These are phyloP conservation scores for Pseudogymnoascus sp. DNA, from an alignment of 2,329 filamentous ascomycete species.

Conservation along the genomic window DNA sequence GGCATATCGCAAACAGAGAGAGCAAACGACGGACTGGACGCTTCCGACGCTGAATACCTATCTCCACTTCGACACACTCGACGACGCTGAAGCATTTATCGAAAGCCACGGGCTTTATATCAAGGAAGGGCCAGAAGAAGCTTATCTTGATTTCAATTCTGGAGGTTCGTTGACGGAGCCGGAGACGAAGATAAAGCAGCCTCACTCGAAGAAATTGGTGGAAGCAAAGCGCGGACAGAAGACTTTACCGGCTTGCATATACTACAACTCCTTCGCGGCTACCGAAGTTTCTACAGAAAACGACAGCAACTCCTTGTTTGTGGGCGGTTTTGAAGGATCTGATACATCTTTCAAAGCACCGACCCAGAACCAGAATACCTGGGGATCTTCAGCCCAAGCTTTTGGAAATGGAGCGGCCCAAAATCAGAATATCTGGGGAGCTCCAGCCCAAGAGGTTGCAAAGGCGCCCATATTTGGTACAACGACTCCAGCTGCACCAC, in stretches of 20 bases:
- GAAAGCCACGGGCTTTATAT: slow-evolving; percentile 51
- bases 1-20: slow-evolving; percentile 49
- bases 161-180: slow-evolving; percentile 27
- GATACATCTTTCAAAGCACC: neutral
- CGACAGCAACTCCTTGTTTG: slow-evolving; percentile 10
- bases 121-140: slow-evolving; percentile 32
- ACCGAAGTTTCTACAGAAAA: neutral
- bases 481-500: neutral
- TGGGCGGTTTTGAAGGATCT: slow-evolving; percentile 2
- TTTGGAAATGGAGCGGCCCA: neutral
- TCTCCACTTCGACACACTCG: slow-evolving; percentile 59
- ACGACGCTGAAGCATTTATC: slow-evolving; percentile 59
- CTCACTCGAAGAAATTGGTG: slow-evolving; percentile 49
- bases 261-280: slow-evolving; percentile 45
- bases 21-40: slow-evolving; percentile 53
- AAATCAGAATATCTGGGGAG: neutral
- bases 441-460: neutral
- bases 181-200: slow-evolving; percentile 45
- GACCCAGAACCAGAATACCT: neutral
- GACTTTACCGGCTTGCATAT: slow-evolving; percentile 48
- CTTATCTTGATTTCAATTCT: slow-evolving; percentile 26
- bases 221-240: slow-evolving; percentile 50
- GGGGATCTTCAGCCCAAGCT: neutral
- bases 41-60: slow-evolving; percentile 47
- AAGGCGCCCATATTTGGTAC: neutral